Percentiles rank a stretch among this genome's conserved stretches.
These are phyloP conservation scores for Pseudodiploospora longispora DNA, from an alignment of 2,329 filamentous ascomycete species.

Conservation along the genomic window DNA sequence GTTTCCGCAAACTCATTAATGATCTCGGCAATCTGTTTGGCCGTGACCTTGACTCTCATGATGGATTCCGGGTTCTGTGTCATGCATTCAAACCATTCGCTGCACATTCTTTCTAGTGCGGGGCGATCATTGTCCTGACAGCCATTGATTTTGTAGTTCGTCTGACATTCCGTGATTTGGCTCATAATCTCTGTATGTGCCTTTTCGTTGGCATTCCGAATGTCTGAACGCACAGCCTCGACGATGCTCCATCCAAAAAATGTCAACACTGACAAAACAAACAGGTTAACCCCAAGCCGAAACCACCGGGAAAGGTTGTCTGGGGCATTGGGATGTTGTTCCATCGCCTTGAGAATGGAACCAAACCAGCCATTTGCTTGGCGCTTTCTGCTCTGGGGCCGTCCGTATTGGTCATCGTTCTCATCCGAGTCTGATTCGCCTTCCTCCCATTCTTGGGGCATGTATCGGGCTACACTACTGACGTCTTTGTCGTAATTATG, in stretches of 20 bases:
- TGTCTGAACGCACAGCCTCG: slow-evolving; percentile 63
- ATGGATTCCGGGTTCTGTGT: slow-evolving; percentile 70
- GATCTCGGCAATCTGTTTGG: slow-evolving; percentile 83
- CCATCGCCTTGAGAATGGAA: slow-evolving; percentile 42
- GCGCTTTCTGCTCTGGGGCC: slow-evolving; percentile 3
- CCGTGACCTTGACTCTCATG: slow-evolving; percentile 71
- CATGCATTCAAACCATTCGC: slow-evolving; percentile 83
- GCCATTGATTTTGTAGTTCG: slow-evolving; percentile 66
- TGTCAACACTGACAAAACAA: slow-evolving; percentile 45
- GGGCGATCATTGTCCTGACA: slow-evolving; percentile 62
- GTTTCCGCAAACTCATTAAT: slow-evolving; percentile 90
- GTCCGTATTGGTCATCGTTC: slow-evolving; percentile 11
- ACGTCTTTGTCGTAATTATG: slow-evolving; percentile 44
- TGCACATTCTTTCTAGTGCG: slow-evolving; percentile 64
- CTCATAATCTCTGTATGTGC: slow-evolving; percentile 61
- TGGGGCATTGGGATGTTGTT: slow-evolving; percentile 50
- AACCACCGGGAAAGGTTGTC: slow-evolving; percentile 53
- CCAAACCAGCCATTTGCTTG: slow-evolving; percentile 25
- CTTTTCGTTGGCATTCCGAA: slow-evolving; percentile 62
- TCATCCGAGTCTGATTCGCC: slow-evolving; percentile 44
- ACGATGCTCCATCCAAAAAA: slow-evolving; percentile 66
- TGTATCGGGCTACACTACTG: slow-evolving; percentile 38
- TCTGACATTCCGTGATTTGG: slow-evolving; percentile 65
- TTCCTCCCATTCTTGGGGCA: slow-evolving; percentile 33
- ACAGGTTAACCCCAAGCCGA: slow-evolving; percentile 54